Evolutionary conservation across 495 filamentous ascomycete species (phyloP).

Genomic region (Pseudevernia furfuracea): DNA sequence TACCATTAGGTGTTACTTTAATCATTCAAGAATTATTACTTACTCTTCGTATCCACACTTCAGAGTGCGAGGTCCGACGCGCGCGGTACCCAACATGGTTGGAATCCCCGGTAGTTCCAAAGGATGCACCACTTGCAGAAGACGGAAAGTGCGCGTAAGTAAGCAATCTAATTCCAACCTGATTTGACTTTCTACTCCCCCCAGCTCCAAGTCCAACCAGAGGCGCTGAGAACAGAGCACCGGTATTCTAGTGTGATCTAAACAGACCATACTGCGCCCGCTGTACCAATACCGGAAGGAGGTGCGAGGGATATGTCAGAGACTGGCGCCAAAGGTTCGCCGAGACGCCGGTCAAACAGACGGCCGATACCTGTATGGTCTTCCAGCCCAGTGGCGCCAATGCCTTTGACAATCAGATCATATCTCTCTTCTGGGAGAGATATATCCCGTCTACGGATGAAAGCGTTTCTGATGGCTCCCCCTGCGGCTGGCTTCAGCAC

Average conservation of each 20-base stretch:
- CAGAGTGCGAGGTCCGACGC: neutral
- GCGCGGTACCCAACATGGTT: neutral
- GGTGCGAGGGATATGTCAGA: neutral
- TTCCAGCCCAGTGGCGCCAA: neutral
- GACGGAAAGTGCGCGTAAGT: conserved; percentile 3
- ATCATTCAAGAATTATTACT: neutral
- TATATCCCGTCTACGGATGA: neutral
- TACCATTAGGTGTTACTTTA: too few species aligned
- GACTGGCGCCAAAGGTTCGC: neutral
- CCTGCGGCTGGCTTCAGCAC: conserved; percentile 1
- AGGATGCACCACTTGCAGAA: conserved; percentile 3
- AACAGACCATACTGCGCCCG: neutral
- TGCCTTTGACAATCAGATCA: neutral
- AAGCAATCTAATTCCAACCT: neutral
- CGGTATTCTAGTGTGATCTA: neutral
- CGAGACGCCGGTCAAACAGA: neutral
- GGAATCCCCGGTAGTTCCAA: conserved; percentile 3
- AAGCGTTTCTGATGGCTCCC: neutral
- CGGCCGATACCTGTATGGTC: neutral
- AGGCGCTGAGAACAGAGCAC: neutral
- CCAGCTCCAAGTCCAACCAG: neutral
- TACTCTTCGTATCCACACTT: neutral
- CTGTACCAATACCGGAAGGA: neutral
- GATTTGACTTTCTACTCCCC: neutral
- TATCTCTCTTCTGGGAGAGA: conserved; percentile 4